These are phyloP conservation scores for Sanghuangporus baumii DNA, from an alignment of 1,284 basidiomycete genomes.

Conservation along the genomic window DNA sequence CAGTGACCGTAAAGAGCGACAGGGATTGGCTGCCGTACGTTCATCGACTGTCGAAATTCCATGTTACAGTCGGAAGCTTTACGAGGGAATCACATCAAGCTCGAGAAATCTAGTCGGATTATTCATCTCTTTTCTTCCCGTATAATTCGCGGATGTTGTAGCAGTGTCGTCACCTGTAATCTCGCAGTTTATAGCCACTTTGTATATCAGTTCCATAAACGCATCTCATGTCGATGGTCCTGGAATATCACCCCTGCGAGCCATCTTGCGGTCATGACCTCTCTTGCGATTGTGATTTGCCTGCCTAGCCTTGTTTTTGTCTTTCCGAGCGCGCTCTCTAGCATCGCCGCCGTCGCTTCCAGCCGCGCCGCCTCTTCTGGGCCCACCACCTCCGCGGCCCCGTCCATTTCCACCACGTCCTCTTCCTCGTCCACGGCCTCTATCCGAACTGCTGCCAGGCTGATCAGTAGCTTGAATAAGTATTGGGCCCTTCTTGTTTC, in stretches of 20 bases:
- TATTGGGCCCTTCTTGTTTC: slow-evolving; percentile 38
- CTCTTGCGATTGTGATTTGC: slow-evolving; percentile 61
- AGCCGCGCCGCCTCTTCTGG: slow-evolving; percentile 29
- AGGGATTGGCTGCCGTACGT: slow-evolving; percentile 2
- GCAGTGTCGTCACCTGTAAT: background rate
- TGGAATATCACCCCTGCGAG: slow-evolving; percentile 28
- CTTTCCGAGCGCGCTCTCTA: slow-evolving; percentile 59
- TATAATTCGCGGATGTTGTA: background rate
- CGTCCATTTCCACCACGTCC: slow-evolving; percentile 28
- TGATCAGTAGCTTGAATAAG: background rate
- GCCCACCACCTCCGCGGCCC: slow-evolving; percentile 32
- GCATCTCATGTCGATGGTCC: slow-evolving; percentile 7
- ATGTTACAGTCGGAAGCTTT: background rate
- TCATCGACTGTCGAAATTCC: slow-evolving; percentile 4
- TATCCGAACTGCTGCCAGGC: background rate
- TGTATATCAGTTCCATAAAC: background rate
- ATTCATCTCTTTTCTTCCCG: background rate
- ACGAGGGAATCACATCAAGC: background rate
- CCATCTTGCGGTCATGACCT: slow-evolving; percentile 76
- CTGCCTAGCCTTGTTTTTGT: slow-evolving; percentile 60
- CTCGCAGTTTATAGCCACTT: background rate
- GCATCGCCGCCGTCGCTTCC: slow-evolving; percentile 29
- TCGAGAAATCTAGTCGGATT: background rate
- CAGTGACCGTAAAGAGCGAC: background rate
- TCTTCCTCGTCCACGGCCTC: slow-evolving; percentile 15